Evolutionary conservation across 129 eudicot genomes (phyloP), one percentile per base, ranked within the genome.

Genomic region (Sambucus nigra): DNA sequence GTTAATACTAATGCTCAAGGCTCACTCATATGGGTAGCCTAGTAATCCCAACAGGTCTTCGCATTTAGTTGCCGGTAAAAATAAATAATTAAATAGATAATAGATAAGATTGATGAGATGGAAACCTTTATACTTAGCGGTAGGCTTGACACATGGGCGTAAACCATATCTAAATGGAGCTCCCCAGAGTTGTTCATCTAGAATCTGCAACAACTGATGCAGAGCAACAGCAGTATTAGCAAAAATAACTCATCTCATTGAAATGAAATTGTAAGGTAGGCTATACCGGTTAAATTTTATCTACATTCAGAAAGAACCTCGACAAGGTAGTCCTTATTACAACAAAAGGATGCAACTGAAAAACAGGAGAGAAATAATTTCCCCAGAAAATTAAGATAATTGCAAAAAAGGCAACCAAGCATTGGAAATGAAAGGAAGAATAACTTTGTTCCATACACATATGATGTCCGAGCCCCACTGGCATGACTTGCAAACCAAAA

Each of bases 61-160:
- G 14, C 25, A 51, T 3, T 38, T 25, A 55, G 25, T 62, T 24
- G 35, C 39, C 38, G 17, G 57, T 13, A 60, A 60, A 22, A 42
- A 24, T 39, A 49, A 14, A 50, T 15, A 57, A 27, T 23, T 42
- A 19, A 7, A 60, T 21, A 18, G 19, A 8, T 24, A 55, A 25
- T 9, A 25, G 17, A 67, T 41, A 39, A 59, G 14, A 31, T 26
- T 15, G 49, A 33, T 60, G 38, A 57, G 39, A 51, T 25, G 26
- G n/a, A 21, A 53, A 89, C 97, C 97, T 89, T 73, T 70, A 64
- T 84, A 89, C 55, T 64, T 81, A 59, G 81, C 42, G 33, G 95
- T 78, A 38, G 93, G 93, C 60, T 84, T 73, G 38, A 76, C 66
- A 69, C 97, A 89, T 29, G 84, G 71, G 53, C 51, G 83, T 48